phyloP scores from a whole-genome alignment of 129 eudicot species.

The Pittosporum tobira region DNA sequence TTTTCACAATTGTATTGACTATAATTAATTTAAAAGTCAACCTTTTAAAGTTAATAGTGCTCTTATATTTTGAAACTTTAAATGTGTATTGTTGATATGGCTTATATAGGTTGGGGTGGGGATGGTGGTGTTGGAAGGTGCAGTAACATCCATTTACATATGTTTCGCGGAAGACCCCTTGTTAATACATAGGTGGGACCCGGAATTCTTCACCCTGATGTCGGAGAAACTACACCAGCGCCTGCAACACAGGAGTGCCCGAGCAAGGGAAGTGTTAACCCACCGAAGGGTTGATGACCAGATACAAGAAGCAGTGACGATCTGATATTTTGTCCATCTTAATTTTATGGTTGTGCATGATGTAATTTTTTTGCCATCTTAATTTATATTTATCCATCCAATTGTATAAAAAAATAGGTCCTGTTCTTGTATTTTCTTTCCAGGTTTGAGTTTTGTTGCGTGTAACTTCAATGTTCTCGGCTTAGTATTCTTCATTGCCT shows the following conservation, averaged over 20 bases:
- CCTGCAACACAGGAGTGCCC: conserved; percentile 76
- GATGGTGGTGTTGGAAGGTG: conserved; percentile 91
- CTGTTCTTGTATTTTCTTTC: neutral
- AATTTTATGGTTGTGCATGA: neutral
- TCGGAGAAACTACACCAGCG: conserved; percentile 80
- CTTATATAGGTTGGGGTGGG: conserved; percentile 96
- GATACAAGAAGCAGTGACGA: conserved; percentile 33
- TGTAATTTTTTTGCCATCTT: conserved; percentile 1
- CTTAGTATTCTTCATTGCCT: too few relatives aligned
- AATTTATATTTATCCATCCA: conserved; percentile 6
- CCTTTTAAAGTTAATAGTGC: too few relatives aligned
- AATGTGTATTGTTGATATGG: too few relatives aligned
- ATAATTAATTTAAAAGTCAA: too few relatives aligned
- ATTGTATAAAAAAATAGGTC: neutral
- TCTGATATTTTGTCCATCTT: conserved; percentile 20
- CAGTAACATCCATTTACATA: conserved; percentile 81
- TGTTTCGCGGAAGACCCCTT: conserved; percentile 86
- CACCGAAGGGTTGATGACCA: conserved; percentile 40
- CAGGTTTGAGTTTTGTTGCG: neutral
- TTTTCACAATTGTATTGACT: too few relatives aligned
- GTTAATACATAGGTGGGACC: conserved; percentile 77
- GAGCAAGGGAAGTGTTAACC: conserved; percentile 53
- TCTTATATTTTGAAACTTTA: too few relatives aligned
- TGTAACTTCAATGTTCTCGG: neutral
- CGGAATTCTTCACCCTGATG: conserved; percentile 62